phyloP scores from a whole-genome alignment of 2,329 filamentous ascomycete genomes.

The Fusarium pseudonygamai region DNA sequence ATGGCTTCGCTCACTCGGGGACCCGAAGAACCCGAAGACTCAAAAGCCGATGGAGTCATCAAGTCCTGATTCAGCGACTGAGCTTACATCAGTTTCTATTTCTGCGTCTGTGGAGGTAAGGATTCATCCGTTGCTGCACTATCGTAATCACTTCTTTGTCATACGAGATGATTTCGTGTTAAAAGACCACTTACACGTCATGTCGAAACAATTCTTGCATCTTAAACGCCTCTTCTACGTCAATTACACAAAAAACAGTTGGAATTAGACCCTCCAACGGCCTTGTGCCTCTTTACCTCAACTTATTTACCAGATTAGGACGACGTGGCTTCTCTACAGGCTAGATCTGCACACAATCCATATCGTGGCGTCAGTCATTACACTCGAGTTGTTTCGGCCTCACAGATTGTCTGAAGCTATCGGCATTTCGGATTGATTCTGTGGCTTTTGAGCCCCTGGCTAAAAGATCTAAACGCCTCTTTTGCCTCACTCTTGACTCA shows the following conservation, averaged over 20 bases:
- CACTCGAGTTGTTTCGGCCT: slow-evolving; percentile 4
- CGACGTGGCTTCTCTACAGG: not conserved
- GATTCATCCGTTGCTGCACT: not conserved
- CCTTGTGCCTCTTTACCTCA: not conserved
- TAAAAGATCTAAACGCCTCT: slow-evolving; percentile 9
- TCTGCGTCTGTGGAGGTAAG: not conserved
- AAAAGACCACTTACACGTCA: not conserved
- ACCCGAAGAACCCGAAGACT: not conserved
- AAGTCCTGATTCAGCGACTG: not conserved
- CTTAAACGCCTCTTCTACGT: slow-evolving; percentile 9
- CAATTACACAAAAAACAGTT: not conserved
- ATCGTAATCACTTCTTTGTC: not conserved
- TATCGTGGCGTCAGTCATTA: slow-evolving; percentile 20
- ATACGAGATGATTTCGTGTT: not conserved
- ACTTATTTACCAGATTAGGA: not conserved
- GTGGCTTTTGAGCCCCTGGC: slow-evolving; percentile 1
- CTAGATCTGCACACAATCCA: not conserved
- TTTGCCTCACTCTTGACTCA: not conserved
- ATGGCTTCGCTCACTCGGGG: not conserved
- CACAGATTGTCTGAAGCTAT: not conserved
- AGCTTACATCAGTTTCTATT: not conserved
- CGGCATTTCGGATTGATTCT: not conserved
- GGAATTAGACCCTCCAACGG: not conserved
- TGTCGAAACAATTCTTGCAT: not conserved
- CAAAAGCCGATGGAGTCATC: not conserved